These are phyloP conservation scores for Delitschia confertaspora DNA, from an alignment of 495 filamentous ascomycete genomes.

Conservation along the genomic window DNA sequence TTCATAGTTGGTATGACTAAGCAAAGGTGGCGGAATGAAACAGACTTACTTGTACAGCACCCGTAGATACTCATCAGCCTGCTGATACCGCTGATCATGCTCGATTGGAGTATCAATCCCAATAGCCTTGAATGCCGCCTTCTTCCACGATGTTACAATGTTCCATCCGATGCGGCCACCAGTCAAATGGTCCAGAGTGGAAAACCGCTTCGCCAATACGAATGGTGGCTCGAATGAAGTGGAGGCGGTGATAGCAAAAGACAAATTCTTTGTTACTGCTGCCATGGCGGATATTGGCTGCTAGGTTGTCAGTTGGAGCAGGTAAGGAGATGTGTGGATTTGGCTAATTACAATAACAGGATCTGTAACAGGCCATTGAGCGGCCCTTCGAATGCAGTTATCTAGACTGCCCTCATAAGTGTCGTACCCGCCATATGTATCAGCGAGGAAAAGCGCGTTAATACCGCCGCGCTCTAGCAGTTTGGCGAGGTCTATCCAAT, in stretches of 20 bases:
- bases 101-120: conserved; percentile 48
- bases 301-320: neutral
- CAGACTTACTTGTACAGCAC: conserved; percentile 46
- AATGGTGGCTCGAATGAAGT: conserved; percentile 16
- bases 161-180: conserved; percentile 56
- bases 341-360: conserved; percentile 43
- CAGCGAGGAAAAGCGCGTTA: conserved; percentile 53
- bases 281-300: conserved; percentile 16
- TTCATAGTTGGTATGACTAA: neutral
- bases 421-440: conserved; percentile 51
- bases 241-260: conserved; percentile 12
- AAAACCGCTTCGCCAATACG: conserved; percentile 27
- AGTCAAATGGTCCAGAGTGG: conserved; percentile 55
- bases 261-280: conserved; percentile 16
- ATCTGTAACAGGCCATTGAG: conserved; percentile 52
- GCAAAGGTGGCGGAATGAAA: neutral
- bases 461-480: conserved; percentile 50
- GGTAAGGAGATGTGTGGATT: neutral
- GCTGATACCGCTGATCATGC: conserved; percentile 53
- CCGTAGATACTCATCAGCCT: conserved; percentile 53
- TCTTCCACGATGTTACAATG: conserved; percentile 55
- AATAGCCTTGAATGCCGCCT: conserved; percentile 50
- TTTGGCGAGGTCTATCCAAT: conserved; percentile 54
- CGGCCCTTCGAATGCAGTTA: conserved; percentile 42
- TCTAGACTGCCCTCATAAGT: conserved; percentile 50